These are phyloP conservation scores for Hirschioporus abietinus DNA, from an alignment of 768 basidiomycete species.

Conservation along the genomic window DNA sequence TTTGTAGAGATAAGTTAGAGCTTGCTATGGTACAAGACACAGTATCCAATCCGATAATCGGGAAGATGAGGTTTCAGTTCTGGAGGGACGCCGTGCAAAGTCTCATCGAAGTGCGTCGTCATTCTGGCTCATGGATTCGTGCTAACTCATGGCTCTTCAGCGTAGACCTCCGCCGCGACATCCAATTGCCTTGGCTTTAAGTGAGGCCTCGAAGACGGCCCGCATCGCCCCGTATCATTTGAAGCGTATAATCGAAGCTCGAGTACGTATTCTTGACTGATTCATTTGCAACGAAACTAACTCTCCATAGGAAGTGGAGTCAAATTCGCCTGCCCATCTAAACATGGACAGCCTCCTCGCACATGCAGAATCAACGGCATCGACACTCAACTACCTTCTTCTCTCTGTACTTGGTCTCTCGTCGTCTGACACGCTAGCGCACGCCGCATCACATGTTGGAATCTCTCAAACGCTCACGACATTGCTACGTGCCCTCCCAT, in stretches of 20 bases:
- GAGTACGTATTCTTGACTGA: slow-evolving; percentile 42
- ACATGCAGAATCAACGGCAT: slow-evolving; percentile 77
- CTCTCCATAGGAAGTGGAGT: slow-evolving; percentile 52
- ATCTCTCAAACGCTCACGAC: slow-evolving; percentile 65
- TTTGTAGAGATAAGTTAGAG: slow-evolving; percentile 49
- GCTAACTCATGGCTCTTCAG: slow-evolving; percentile 32
- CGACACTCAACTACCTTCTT: slow-evolving; percentile 70
- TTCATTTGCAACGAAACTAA: slow-evolving; percentile 8
- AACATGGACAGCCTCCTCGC: slow-evolving; percentile 63
- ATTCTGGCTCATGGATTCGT: neutral
- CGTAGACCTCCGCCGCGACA: slow-evolving; percentile 65
- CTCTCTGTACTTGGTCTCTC: slow-evolving; percentile 60
- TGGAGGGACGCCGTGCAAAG: slow-evolving; percentile 78
- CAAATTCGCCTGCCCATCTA: slow-evolving; percentile 57
- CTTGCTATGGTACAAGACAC: slow-evolving; percentile 71
- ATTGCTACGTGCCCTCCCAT: slow-evolving; percentile 72
- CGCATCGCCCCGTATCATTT: slow-evolving; percentile 70
- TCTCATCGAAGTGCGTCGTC: slow-evolving; percentile 51
- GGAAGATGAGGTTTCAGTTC: slow-evolving; percentile 83
- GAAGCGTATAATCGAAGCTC: slow-evolving; percentile 78
- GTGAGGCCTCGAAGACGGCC: slow-evolving; percentile 43
- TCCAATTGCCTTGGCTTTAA: slow-evolving; percentile 72
- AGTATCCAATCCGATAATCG: slow-evolving; percentile 67
- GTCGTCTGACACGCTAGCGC: slow-evolving; percentile 50
- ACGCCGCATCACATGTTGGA: slow-evolving; percentile 81